Evolutionary conservation across 257 asterid genomes (phyloP).

Genomic region (Phtheirospermum japonicum): DNA sequence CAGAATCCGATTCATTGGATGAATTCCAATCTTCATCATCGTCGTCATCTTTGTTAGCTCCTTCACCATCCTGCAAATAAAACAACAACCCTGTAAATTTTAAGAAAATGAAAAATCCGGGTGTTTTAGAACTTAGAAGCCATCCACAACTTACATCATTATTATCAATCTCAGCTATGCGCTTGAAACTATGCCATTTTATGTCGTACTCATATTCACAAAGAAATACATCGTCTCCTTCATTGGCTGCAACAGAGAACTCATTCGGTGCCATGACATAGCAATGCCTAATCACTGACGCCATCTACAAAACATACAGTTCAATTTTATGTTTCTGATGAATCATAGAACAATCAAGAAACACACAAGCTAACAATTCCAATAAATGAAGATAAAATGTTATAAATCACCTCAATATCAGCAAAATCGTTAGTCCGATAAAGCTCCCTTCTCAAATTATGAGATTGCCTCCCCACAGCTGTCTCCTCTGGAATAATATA

Average conservation of each 20-base stretch:
- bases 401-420: slow-evolving; percentile 63
- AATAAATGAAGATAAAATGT: slow-evolving; percentile 17
- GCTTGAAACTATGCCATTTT: slow-evolving; percentile 82
- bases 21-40: slow-evolving; percentile 66
- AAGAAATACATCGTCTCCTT: slow-evolving; percentile 87
- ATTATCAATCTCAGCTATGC: slow-evolving; percentile 64
- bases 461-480: slow-evolving; percentile 81
- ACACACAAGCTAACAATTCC: slow-evolving; percentile 1
- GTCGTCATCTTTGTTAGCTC: slow-evolving; percentile 28
- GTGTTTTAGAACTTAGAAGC: not conserved
- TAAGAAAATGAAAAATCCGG: slow-evolving; percentile 25
- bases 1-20: slow-evolving; percentile 47
- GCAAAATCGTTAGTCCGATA: slow-evolving; percentile 74
- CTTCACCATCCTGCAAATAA: slow-evolving; percentile 60
- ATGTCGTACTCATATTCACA: slow-evolving; percentile 91
- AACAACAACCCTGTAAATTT: slow-evolving; percentile 22
- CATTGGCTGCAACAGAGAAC: slow-evolving; percentile 60
- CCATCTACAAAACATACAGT: slow-evolving; percentile 55
- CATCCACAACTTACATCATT: slow-evolving; percentile 42
- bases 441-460: slow-evolving; percentile 89
- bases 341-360: slow-evolving; percentile 5
- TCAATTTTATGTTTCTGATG: slow-evolving; percentile 1
- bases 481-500: slow-evolving; percentile 91
- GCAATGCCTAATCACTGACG: slow-evolving; percentile 76
- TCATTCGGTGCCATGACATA: slow-evolving; percentile 70